phyloP scores from a whole-genome alignment of 441 rosid genomes.

The Erysimum cheiri region DNA sequence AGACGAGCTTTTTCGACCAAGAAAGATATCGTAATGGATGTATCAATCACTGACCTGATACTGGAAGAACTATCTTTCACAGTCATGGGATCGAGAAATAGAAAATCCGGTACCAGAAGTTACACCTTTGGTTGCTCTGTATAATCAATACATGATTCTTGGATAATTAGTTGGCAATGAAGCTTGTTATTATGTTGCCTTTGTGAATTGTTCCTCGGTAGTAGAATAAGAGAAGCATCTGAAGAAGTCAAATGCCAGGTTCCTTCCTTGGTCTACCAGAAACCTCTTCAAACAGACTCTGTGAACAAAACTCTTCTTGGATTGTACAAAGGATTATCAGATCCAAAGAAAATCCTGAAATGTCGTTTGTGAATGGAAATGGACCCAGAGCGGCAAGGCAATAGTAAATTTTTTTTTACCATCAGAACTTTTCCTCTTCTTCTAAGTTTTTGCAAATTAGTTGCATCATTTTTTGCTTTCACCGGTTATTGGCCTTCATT shows the following conservation, averaged over 20 bases:
- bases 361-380: conserved; percentile 16
- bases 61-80: conserved; percentile 19
- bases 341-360: conserved; percentile 28
- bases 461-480: conserved; percentile 40
- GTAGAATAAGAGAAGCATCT: conserved; percentile 31
- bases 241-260: conserved; percentile 26
- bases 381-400: conserved; percentile 35
- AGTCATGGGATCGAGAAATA: conserved; percentile 23
- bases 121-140: conserved; percentile 35
- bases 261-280: conserved; percentile 38
- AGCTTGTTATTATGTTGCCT: conserved; percentile 25
- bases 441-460: conserved; percentile 41
- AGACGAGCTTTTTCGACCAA: conserved; percentile 3
- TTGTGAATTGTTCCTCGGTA: conserved; percentile 20
- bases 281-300: conserved; percentile 33
- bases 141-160: conserved; percentile 21
- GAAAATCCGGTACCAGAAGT: conserved; percentile 37
- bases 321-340: conserved; percentile 36
- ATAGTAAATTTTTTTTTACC: conserved; percentile 7
- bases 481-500: conserved; percentile 74
- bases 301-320: conserved; percentile 24
- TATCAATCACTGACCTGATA: conserved; percentile 41
- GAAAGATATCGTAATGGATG: neutral
- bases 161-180: conserved; percentile 24
- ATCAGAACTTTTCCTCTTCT: conserved; percentile 36